Conservation (phyloP, 768 basidiomycete species). For the Vishniacozyma victoriae region DNA sequence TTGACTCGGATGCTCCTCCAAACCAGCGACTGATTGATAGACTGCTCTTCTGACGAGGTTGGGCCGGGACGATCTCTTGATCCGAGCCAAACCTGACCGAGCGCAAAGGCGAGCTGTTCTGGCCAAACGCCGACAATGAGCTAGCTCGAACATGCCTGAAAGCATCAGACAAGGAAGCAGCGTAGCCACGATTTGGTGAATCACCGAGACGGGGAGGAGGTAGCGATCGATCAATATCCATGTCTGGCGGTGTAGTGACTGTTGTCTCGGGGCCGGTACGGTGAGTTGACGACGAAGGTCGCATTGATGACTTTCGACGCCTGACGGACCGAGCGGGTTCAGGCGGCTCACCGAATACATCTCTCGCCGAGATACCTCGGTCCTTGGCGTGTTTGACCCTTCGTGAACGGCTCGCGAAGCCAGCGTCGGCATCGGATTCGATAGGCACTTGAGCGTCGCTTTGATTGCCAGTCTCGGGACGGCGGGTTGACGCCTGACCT, state of each 20-base stretch:
- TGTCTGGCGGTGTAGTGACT: background rate
- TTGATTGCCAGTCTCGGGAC: background rate
- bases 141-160: slow-evolving; percentile 29
- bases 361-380: background rate
- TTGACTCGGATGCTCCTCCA: slow-evolving; percentile 16
- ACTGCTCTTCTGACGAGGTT: slow-evolving; percentile 5
- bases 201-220: too few species aligned
- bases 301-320: background rate
- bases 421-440: slow-evolving; percentile 73
- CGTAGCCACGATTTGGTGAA: slow-evolving; percentile 1
- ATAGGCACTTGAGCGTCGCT: slow-evolving; percentile 56
- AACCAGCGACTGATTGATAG: slow-evolving; percentile 25
- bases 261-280: slow-evolving; percentile 2
- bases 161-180: slow-evolving; percentile 20
- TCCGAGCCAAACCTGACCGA: slow-evolving; percentile 2
- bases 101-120: slow-evolving; percentile 21
- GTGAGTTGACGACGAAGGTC: too few species aligned
- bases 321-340: background rate
- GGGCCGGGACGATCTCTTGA: slow-evolving; percentile 1
- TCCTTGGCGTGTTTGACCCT: slow-evolving; percentile 44
- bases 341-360: background rate
- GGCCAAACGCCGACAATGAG: slow-evolving; percentile 13
- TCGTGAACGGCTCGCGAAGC: slow-evolving; percentile 57
- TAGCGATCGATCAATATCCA: background rate
- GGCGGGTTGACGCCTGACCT: slow-evolving; percentile 7